Base-by-base conservation (phyloP, 495 filamentous ascomycete species). In the Podospora bellae-mahoneyi region DNA sequence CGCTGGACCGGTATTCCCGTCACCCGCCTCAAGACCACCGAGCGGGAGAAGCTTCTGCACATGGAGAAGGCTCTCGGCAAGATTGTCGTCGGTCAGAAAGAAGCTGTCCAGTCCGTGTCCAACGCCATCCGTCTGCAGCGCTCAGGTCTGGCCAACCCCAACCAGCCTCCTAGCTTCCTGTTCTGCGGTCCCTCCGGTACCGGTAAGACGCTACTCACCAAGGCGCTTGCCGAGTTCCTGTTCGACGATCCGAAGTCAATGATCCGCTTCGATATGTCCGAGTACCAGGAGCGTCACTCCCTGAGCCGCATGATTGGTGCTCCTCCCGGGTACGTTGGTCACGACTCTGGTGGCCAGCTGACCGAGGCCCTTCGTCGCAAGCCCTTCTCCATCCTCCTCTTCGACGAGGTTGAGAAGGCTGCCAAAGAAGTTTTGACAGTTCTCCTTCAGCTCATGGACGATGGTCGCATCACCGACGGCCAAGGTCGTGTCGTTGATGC, bases 241-340 rank as follows among this genome's bases (percentile, higher is more conserved):
- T 99, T 99, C 80, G 95, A 99, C 75, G 95, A 99, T 74, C 84
- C 95, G 18, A 97, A 97, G 84, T 82, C 93, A 19, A 99, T 99
- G 95, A 96, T 99, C 75, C 92, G 95, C 18, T 94, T 99, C 82
- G 95, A 99, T 79, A 99, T 99, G 95, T 98, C 95, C 7, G 95
- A 99, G 77, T 99, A 99, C 79, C 96, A 98, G 79, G 95, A 99
- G 79, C 91, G 94, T 10, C 95, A 99, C 79, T 92, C 94, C 1
- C 88, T 99, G 27, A 96, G 92, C 73, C 90, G 95, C 67, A 97
- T 99, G 91, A 99, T 99, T 72, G 95, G 95, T 74, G 94, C 95
- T 9, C 95, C 95, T 16, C 95, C 95, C 7, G 95, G 95, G 71
- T 99, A 99, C 73, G 93, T 99, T 67, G 95, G 95, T 28, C 93